Base-by-base conservation (phyloP, 2,329 filamentous ascomycete species). In the Aureobasidium sp. region DNA sequence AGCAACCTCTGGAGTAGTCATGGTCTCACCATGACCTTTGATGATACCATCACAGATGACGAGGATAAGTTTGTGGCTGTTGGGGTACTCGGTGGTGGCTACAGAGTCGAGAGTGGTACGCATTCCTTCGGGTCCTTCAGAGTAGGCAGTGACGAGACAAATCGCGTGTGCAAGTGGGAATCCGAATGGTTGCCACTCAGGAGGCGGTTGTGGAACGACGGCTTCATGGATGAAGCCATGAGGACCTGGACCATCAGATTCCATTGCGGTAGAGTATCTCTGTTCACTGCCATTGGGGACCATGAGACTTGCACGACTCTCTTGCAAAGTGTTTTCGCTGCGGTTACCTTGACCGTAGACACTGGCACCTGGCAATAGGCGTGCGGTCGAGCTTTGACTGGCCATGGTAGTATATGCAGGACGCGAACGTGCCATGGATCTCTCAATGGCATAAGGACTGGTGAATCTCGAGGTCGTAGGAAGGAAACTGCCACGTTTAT, bases 11-110 rank as follows among this genome's bases (percentile, higher is more conserved):
- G 93, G 93, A 0, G 93, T 98, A 3, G 90, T 87, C 63, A 86
- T 74, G 7, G 78, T 73, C 71, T 98, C 93, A 44, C 94, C 93
- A 64, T 94, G 81, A 60, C 94, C 94, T 73, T 96, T 96, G 76
- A 98, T 95, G 66, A 97, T 81, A 71, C 93, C 93, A 68, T 98
- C 93, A 71, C 93, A 98, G 62, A 98, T 88, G 63, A 96, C 88
- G 56, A 98, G 79, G 62, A 98, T 93, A 24, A 90, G 82, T 72
- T 98, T 98, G 79, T 98, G 94, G 69, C 91, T 97, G 78, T 98
- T 98, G 45, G 93, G 93, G 63, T 98, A 98, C 69, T 98, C 94
- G 3, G 93, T 98, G 71, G 88, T 95, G 45, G 91, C 93, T 66
- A 98, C 86, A 1, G 93, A 98, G 71, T 98, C 90, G 24, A 98